A percentile compares a stretch with the other conserved stretches of the same genome.
Evolutionary conservation across 768 basidiomycete species (phyloP).

Genomic region (Obba rivulosa): DNA sequence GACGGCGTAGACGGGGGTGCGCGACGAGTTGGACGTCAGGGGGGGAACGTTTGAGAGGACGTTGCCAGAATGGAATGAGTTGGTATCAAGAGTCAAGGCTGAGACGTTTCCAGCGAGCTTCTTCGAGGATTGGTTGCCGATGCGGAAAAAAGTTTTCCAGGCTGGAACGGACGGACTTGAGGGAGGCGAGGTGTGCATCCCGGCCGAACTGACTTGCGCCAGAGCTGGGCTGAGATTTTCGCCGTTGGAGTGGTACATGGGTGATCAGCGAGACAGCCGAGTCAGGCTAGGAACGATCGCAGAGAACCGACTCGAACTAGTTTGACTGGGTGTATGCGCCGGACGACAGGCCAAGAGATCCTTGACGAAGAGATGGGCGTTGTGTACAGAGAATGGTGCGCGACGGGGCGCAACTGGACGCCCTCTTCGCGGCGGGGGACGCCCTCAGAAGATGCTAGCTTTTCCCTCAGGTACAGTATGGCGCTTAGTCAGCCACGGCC

Average conservation of each 20-base stretch:
- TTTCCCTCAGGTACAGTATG: no score
- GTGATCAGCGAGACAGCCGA: no score
- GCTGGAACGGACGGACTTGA: slow-evolving; percentile 18
- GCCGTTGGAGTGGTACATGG: slow-evolving; percentile 6
- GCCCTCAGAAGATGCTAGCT: no score
- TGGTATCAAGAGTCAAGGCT: slow-evolving; percentile 51
- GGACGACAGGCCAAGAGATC: no score
- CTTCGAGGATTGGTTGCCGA: slow-evolving; percentile 59
- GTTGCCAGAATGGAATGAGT: slow-evolving; percentile 36
- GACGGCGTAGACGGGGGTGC: slow-evolving; percentile 49
- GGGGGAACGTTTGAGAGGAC: slow-evolving; percentile 11
- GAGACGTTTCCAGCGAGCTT: slow-evolving; percentile 40
- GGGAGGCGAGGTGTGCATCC: slow-evolving; percentile 3
- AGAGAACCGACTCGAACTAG: no score
- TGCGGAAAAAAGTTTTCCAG: slow-evolving; percentile 76
- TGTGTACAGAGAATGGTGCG: no score
- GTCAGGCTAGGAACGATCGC: no score
- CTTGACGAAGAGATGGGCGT: no score
- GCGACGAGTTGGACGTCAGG: slow-evolving; percentile 34
- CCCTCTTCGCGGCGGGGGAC: no score
- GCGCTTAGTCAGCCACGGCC: no score
- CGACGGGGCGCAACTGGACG: no score
- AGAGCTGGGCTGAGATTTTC: slow-evolving; percentile 16
- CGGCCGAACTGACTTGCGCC: slow-evolving; percentile 13
- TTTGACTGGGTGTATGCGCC: no score